phyloP scores from a whole-genome alignment of 352 stramenopile species.

The Peronospora farinosa region DNA sequence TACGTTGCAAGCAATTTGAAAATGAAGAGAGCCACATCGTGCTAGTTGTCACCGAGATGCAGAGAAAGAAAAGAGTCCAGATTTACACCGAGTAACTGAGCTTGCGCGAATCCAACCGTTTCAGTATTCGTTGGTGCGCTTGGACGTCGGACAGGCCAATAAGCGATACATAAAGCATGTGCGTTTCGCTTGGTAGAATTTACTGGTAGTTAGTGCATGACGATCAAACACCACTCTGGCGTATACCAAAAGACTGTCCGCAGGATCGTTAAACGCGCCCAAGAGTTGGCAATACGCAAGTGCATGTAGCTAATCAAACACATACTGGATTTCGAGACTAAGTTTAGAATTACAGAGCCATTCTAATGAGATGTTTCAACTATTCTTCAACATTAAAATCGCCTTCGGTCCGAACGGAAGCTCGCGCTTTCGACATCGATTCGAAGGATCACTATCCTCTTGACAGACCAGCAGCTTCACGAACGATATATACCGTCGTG shows the following conservation, averaged over 20 bases:
- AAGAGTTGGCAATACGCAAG: background rate
- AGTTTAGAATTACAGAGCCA: background rate
- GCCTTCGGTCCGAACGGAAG: background rate
- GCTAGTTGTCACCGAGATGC: background rate
- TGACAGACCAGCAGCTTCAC: background rate
- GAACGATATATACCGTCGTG: background rate
- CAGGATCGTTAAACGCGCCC: background rate
- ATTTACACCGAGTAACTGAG: background rate
- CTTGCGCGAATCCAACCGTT: background rate
- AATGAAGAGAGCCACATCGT: slow-evolving; percentile 8
- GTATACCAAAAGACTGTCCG: background rate
- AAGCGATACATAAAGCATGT: background rate
- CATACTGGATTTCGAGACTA: background rate
- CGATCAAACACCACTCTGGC: background rate
- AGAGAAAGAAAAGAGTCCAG: slow-evolving; percentile 1
- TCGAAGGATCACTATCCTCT: background rate
- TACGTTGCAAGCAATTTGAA: background rate
- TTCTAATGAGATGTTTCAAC: background rate
- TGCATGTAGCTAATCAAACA: background rate
- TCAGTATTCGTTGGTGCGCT: background rate
- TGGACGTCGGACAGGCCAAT: background rate
- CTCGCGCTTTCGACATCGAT: background rate
- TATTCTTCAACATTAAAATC: background rate
- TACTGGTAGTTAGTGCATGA: background rate
- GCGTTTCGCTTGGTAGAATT: no score